Percentiles rank a stretch among this genome's conserved stretches.
phyloP scores from a whole-genome alignment of 306 rosid genomes.

The Castanospermum australe region DNA sequence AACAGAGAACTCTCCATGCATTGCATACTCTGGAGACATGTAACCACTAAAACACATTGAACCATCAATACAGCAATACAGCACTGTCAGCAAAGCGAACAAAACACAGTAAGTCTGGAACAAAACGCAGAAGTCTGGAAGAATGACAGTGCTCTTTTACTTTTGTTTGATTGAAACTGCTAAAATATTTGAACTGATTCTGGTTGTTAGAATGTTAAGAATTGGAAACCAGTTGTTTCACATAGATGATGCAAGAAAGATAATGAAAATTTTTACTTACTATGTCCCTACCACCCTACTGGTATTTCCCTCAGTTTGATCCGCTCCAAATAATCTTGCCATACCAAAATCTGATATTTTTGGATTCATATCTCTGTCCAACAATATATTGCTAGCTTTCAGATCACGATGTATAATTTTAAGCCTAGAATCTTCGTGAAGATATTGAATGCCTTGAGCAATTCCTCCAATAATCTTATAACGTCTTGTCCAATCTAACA shows the following conservation, averaged over 20 bases:
- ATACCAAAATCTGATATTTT: constrained; percentile 63
- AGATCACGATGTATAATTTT: constrained; percentile 58
- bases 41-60: constrained; percentile 27
- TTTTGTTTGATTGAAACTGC: background rate
- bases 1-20: constrained; percentile 21
- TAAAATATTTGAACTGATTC: background rate
- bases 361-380: constrained; percentile 49
- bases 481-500: constrained; percentile 43
- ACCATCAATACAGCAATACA: constrained; percentile 8
- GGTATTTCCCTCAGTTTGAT: constrained; percentile 43
- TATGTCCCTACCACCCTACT: constrained; percentile 43
- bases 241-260: background rate
- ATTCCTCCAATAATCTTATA: constrained; percentile 40
- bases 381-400: constrained; percentile 53
- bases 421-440: constrained; percentile 59
- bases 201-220: background rate
- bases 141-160: background rate
- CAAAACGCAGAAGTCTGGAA: background rate
- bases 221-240: background rate
- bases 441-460: constrained; percentile 52
- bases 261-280: constrained; percentile 36
- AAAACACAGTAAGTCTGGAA: background rate
- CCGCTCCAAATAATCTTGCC: constrained; percentile 41
- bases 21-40: constrained; percentile 25
- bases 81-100: background rate